phyloP scores from a whole-genome alignment of 768 basidiomycete species.

The Lanmaoa rubissima region DNA sequence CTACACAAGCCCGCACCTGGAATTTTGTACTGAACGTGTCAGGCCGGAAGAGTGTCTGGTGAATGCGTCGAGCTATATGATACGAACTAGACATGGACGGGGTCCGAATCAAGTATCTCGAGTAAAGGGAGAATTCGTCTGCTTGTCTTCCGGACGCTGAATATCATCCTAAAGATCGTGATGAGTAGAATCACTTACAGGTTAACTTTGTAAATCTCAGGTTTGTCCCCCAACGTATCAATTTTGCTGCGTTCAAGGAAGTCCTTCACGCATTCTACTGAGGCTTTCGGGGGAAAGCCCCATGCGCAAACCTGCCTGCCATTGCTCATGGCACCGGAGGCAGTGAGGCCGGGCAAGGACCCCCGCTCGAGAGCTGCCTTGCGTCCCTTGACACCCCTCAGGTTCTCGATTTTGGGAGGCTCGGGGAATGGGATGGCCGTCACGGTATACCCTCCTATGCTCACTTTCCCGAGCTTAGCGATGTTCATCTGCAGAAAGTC shows the following conservation, averaged over 20 bases:
- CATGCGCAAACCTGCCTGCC: constrained; percentile 57
- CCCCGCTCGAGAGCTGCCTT: constrained; percentile 38
- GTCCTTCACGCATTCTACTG: constrained; percentile 34
- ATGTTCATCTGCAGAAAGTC: constrained; percentile 44
- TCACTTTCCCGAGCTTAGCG: constrained; percentile 40
- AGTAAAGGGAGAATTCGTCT: constrained; percentile 42
- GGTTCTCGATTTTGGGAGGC: constrained; percentile 24
- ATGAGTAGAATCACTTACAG: constrained; percentile 38
- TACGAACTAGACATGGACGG: constrained; percentile 64
- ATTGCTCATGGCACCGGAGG: constrained; percentile 49
- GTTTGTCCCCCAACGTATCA: constrained; percentile 37
- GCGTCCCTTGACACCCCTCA: constrained; percentile 43
- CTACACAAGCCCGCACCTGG: constrained; percentile 45
- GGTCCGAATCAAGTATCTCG: constrained; percentile 57
- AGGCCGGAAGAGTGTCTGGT: constrained; percentile 51
- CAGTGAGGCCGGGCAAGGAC: constrained; percentile 40
- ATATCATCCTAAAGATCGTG: background rate
- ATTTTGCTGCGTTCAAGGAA: constrained; percentile 47
- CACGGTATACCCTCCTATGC: constrained; percentile 46
- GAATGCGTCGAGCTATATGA: constrained; percentile 58
- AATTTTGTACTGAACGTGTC: constrained; percentile 38
- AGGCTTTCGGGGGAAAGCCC: constrained; percentile 57
- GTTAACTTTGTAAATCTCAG: constrained; percentile 50
- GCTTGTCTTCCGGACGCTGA: constrained; percentile 31
- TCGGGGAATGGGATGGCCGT: constrained; percentile 31